Base-by-base conservation (phyloP, 1,139 yeast genomes). In the Magnusiomyces sp. region DNA sequence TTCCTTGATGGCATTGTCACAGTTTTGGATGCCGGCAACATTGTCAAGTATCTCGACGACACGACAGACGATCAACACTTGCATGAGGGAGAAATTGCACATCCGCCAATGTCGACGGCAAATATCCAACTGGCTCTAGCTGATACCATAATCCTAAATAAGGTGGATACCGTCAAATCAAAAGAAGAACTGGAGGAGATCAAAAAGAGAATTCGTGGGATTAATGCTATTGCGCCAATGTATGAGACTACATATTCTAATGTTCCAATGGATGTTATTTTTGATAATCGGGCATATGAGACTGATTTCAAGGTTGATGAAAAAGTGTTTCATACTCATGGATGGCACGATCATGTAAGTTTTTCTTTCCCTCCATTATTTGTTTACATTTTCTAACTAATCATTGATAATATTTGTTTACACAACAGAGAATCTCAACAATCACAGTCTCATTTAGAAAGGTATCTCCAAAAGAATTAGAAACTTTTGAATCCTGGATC, bases 1-100 rank as follows among this genome's bases (percentile, higher is more conserved):
- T 87, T 86, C 63, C 83, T 92, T 42, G 98, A 92, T 67, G 96
- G 97, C 0, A 89, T 92, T 4, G 77, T 94, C n/a, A 85, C 97
- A 0, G 97, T 94, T 4, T 72, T 92, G 45, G 98, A 92, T 66
- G 74, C 87, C 0, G 80, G 76, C 48, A 82, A 89, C 60, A 81
- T 92, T 34, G 60, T 75, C 19, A 71, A 71, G 49, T 81, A 87
- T 56, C 71, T 92, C 44, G 82, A 80, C 54, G 97, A 90, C 58
- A 71, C 75, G 9, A 83, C 85, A 1, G 81, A 85, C 0, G 74
- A 71, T 50, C 67, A 72, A 64, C 88, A 82, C 61, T 75, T 79
- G 73, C 83, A 79, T 56, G 71, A 73, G 2, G 68, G 67, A 23
- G 64, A 69, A 46, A 64, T 66, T 19, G 71, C 60, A 29, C 60